Evolutionary conservation across 164 flowering plant species (phyloP), one percentile per base, ranked within the genome.

Genomic region (Piper longum): DNA sequence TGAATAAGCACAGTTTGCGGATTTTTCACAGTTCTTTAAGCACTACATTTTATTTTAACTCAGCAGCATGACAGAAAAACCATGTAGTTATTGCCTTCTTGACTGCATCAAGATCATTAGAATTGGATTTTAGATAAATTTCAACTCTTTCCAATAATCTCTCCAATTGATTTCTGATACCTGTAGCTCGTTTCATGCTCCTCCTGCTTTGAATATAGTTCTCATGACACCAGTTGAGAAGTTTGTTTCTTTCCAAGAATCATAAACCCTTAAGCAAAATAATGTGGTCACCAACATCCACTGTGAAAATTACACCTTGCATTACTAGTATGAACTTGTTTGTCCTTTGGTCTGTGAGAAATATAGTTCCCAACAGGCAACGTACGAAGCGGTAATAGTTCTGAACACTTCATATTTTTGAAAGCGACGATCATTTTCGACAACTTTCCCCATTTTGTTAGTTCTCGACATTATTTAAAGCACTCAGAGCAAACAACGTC

Each of bases 171-270:
- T 95, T 96, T 65, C 96, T 76, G 11, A 89, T 83, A 68, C 89
- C 96, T 75, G 98, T 79, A 3, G 99, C 98, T 58, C 95, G 87
- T 70, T 95, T 95, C 99, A 95, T 91, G 76, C 96, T 93, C 74
- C 92, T 81, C 74, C 92, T 81, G 14, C 89, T 95, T 96, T 90
- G 64, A 67, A 93, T 87, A 72, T 93, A 93, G 69, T 93, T 93
- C 66, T 93, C 99, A 72, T 87, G 85, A 69, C 99, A 93, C 97
- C 97, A 90, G 92, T 90, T n/a, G 96, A 86, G 69, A 72, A 93
- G 70, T 93, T 85, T 17, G 95, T 84, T 74, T 89, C 92, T 69
- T 76, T 93, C 96, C 99, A 93, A 5, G 95, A 85, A 73, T 68
- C 79, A 71, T 83, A 93, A 12, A 93, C 89, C 97, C 88, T 89